Evolutionary conservation across 495 filamentous ascomycete species (phyloP), one percentile per base, ranked within the genome.

Genomic region (Extremus antarcticus): DNA sequence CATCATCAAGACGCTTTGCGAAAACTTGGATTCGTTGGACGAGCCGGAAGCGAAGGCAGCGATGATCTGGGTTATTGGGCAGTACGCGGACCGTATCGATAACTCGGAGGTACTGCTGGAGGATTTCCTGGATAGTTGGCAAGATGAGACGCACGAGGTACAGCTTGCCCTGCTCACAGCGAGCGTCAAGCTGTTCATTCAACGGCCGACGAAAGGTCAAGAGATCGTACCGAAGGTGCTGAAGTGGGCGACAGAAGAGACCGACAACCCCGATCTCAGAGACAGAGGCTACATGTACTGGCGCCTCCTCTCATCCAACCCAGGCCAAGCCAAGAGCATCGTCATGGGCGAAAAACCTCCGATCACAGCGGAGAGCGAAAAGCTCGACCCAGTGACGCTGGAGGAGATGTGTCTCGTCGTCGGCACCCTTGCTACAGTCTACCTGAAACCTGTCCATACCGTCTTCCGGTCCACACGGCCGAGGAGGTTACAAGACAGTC

Each of bases 241-340:
- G 29, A 95, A 96, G 70, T 96, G 91, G 91, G 94, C 94, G 47
- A 99, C 92, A 0, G 92, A 95, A 65, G 92, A 99, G 65, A 99
- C 92, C 20, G 92, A 99, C 66, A 95, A 97, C 69, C 94, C 94
- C 0, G 92, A 99, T 65, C 81, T 99, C 25, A 79, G 92, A 43
- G 92, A 99, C 65, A 77, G 92, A 57, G 92, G 92, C 11, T 97
- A 95, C 73, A 96, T 99, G 88, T 99, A 99, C 74, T 99, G 92
- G 92, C 85, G 92, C 8, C 78, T 99, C 20, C 78, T 99, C 2
- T 95, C 90, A n/a, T 89, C 87, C 1, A 90, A 96, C 70, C 90
- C 94, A 53, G 80, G 86, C 17, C 80, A 83, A 0, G 92, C 92
- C 9, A 91, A 88, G 64, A 74, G 81, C 54, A 78, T 99, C 52